Percentiles rank a stretch among this genome's conserved stretches.
These are phyloP conservation scores for Roridomyces roridus DNA, from an alignment of 768 basidiomycete species.

Conservation along the genomic window DNA sequence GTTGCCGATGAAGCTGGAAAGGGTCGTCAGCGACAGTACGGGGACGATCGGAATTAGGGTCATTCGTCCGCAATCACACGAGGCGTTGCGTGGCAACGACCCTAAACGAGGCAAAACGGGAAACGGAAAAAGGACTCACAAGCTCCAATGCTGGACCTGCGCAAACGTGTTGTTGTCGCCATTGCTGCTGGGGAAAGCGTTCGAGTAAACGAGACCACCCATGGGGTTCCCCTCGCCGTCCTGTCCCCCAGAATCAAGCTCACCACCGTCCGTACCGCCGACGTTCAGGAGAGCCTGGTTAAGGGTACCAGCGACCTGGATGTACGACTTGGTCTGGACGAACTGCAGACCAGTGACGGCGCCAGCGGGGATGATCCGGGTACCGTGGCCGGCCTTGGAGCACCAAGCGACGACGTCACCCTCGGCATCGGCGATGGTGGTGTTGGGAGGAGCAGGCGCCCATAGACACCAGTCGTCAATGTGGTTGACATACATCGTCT, in stretches of 20 bases:
- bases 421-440: conserved; percentile 66
- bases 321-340: no score
- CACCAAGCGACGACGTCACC: no score
- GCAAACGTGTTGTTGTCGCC: conserved; percentile 41
- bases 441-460: conserved; percentile 53
- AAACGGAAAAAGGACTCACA: conserved; percentile 38
- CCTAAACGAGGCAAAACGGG: background rate
- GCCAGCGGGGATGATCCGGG: conserved; percentile 65
- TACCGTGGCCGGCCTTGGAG: conserved; percentile 65
- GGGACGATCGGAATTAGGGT: background rate
- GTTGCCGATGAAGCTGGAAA: conserved; percentile 49
- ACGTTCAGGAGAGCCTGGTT: conserved; percentile 49
- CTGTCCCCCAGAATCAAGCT: no score
- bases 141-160: conserved; percentile 59
- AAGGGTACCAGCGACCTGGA: conserved; percentile 62
- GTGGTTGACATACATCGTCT: conserved; percentile 58
- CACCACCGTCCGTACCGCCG: conserved; percentile 45
- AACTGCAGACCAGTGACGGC: no score
- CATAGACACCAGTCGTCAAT: conserved; percentile 68
- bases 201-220: conserved; percentile 59
- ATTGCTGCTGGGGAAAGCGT: conserved; percentile 41
- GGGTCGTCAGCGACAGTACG: conserved; percentile 58
- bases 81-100: no score
- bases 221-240: conserved; percentile 65
- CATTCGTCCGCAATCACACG: no score